A percentile compares a stretch with the other conserved stretches of the same genome.
These are phyloP conservation scores for Aspergillus niger DNA, from an alignment of 2,329 filamentous ascomycete genomes.

Conservation along the genomic window DNA sequence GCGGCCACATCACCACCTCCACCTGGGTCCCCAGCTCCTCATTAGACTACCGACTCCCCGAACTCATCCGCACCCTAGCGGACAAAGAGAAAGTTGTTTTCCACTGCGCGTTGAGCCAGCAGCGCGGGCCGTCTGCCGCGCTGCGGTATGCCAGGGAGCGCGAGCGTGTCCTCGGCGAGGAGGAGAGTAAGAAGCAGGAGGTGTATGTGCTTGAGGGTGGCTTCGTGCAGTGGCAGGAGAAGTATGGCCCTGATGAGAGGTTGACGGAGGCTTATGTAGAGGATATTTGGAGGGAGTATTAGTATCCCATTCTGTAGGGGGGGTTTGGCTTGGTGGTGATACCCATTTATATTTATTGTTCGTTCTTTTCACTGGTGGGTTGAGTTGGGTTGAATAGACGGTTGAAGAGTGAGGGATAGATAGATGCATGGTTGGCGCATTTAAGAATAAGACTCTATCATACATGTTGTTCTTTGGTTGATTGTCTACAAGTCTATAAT, in stretches of 20 bases:
- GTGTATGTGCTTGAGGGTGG: constrained; percentile 81
- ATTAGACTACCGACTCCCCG: constrained; percentile 75
- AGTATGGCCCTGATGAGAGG: constrained; percentile 70
- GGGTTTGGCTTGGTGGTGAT: neutral
- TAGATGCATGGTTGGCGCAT: neutral
- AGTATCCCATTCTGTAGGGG: neutral
- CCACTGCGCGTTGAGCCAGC: constrained; percentile 89
- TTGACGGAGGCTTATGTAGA: constrained; percentile 83
- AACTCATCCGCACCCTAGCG: constrained; percentile 75
- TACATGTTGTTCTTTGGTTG: neutral
- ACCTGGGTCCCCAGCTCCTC: constrained; percentile 72
- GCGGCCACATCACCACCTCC: constrained; percentile 81
- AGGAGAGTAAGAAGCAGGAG: constrained; percentile 59
- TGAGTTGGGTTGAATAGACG: neutral
- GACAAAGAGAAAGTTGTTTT: constrained; percentile 86
- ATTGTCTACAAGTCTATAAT: neutral
- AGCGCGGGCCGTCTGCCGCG: constrained; percentile 83
- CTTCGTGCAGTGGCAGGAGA: constrained; percentile 87
- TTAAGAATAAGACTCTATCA: neutral
- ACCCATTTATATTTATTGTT: constrained; percentile 4
- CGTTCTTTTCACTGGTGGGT: neutral
- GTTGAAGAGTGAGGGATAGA: neutral
- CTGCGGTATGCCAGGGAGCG: constrained; percentile 70
- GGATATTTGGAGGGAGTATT: constrained; percentile 74
- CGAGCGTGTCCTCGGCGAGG: constrained; percentile 53